phyloP scores from a whole-genome alignment of 306 rosid genomes.

The Geum urbanum region DNA sequence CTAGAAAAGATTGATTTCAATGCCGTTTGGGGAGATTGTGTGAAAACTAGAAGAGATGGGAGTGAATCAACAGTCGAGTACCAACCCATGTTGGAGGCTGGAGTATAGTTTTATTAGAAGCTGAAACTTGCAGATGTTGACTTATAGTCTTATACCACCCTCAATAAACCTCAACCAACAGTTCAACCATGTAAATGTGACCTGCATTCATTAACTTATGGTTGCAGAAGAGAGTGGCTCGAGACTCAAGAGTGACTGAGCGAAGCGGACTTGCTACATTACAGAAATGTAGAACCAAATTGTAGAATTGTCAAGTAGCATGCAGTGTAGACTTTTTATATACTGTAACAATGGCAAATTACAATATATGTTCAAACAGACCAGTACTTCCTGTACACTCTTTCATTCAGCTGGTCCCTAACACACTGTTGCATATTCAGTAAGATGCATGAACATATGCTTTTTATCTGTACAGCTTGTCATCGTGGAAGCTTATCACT shows the following conservation, averaged over 20 bases:
- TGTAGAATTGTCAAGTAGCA: not conserved
- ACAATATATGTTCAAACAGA: not conserved
- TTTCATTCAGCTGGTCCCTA: not conserved
- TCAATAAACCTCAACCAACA: not conserved
- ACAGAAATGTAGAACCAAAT: not conserved
- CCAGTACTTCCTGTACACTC: conserved; percentile 9
- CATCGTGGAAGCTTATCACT: conserved; percentile 9
- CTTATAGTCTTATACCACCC: no score
- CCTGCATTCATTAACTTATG: not conserved
- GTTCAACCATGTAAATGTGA: not conserved
- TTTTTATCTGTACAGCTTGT: conserved; percentile 29
- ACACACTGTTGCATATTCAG: not conserved
- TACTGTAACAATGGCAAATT: not conserved
- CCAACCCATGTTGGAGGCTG: conserved; percentile 13
- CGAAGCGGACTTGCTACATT: not conserved
- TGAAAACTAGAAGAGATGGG: conserved; percentile 21
- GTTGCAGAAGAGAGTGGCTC: not conserved
- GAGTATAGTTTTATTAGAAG: not conserved
- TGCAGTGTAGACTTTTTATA: not conserved
- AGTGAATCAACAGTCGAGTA: not conserved
- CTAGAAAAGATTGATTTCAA: conserved; percentile 17
- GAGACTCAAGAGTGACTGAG: not conserved
- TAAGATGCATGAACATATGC: conserved; percentile 1
- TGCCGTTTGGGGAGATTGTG: conserved; percentile 23
- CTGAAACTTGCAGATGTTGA: no score